Base-by-base conservation (phyloP, 2,329 filamentous ascomycete species). In the Lasiodiplodia sp. region DNA sequence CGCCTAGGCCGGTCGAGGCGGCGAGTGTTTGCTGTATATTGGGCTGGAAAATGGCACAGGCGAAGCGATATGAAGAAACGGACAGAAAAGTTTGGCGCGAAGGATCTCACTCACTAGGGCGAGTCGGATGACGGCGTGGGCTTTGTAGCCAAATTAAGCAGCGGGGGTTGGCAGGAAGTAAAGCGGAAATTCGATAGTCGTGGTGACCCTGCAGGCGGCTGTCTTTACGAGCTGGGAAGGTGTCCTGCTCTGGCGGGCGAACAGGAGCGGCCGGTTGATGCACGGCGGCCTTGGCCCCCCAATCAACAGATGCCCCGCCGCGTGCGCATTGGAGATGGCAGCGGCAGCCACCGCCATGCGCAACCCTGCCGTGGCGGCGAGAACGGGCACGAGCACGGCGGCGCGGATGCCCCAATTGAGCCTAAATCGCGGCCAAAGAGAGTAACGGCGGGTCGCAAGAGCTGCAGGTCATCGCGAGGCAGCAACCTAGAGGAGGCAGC, bases 131-230 rank as follows among this genome's bases (percentile, higher is more conserved):
- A 23, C 56, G 56, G 56, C 37, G 28, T 34, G 38, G 11, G 7
- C 5, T 40, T 14, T 64, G 60, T 52, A 52, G 23, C 60, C 60
- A 64, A 52, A 64, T 52, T 64, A 64, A 64, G 60, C 58, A 62
- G 5, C 40, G 16, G 12, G 21, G 44, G 37, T 23, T 7, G 7
- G 21, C 8, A 37, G 23, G 44, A 34, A 34, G 25, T 16, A 47
- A 52, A 52, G 60, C 60, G 60, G 44, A 38, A 64, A 64, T 64
- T 64, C 60, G 60, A 64, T 64, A 64, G 60, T 64, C 44, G 47
- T 49, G 16, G 25, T 14, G 11, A 31, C 40, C 44, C 25, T 63
- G 58, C 47, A 47, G 37, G 21, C 57, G 57, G 57, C 38, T 31
- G 38, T 31, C 37, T 38, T 18, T 52, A 52, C 60, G 47, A 64